Base-by-base conservation (phyloP, 768 basidiomycete species). In the Russula abietina region DNA sequence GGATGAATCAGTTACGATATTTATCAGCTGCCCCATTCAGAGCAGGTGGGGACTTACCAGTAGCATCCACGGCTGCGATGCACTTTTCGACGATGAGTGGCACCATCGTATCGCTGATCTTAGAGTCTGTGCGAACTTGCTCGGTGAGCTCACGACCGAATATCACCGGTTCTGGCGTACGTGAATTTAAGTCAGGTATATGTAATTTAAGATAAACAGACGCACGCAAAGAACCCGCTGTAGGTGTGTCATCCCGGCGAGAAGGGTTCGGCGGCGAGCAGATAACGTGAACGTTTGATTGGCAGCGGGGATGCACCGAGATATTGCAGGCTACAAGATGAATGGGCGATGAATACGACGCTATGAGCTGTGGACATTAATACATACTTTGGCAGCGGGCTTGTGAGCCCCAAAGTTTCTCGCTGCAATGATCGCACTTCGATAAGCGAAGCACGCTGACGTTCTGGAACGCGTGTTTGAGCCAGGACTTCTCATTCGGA, bases 321-420 rank as follows among this genome's bases (percentile, higher is more conserved):
- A 68, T 50, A 46, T 64, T 41, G 50, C 67, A 68, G 28, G 19
- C 67, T 68, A 66, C 22, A 48, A 32, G 9, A 9, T 9, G 32
- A 24, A n/a, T 17, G 11, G 7, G 14, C 50, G 4, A 39, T 58
- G 6, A 39, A 33, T 50, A n/a, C 53, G 36, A 39, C 24, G 36
- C 43, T n/a, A 7, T 26, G 52, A 12, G 17, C 1, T 26, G 45
- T 48, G 38, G 10, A 3, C 33, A 26, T 6, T 30, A 22, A 22
- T 11, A 79, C 92, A 71, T 71, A 93, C 96, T 80, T 67, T 87
- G 83, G 72, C 97, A 99, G 36, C 91, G 87, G 57, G 91, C 79
- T 71, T 95, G 93, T n/a, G 94, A 84, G 8, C 96, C 96, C 94
- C 95, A 99, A 86, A 98, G 86, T 79, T 98, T 99, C 71, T 98